Conservation (phyloP, 2,329 filamentous ascomycete species). For the Seiridium unicorne region DNA sequence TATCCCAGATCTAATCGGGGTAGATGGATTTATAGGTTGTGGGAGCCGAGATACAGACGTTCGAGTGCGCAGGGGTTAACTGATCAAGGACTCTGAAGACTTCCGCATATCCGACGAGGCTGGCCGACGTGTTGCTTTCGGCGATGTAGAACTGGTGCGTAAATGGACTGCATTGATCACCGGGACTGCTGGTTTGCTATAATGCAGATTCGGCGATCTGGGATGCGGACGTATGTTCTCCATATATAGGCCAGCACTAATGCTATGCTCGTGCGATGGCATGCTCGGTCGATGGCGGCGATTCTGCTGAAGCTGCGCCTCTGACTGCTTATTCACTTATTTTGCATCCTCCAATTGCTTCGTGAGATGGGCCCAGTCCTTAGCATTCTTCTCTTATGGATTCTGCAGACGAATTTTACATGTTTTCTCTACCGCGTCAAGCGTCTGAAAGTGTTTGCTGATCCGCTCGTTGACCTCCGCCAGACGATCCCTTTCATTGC, state of each 20-base stretch:
- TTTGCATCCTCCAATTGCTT: slow-evolving; percentile 21
- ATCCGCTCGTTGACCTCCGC: slow-evolving; percentile 30
- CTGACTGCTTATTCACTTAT: neutral
- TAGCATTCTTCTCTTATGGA: slow-evolving; percentile 31
- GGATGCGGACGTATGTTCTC: slow-evolving; percentile 9
- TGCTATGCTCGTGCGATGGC: slow-evolving; percentile 12
- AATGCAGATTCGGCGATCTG: neutral
- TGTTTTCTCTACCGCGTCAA: slow-evolving; percentile 38
- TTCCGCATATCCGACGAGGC: slow-evolving; percentile 7
- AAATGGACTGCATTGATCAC: neutral
- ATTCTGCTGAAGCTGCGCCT: slow-evolving; percentile 24
- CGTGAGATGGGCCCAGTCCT: slow-evolving; percentile 30
- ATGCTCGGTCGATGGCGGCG: slow-evolving; percentile 5
- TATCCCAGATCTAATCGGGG: slow-evolving; percentile 34
- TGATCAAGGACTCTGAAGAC: slow-evolving; percentile 13
- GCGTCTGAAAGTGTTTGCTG: slow-evolving; percentile 29
- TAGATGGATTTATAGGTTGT: slow-evolving; percentile 29
- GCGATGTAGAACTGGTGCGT: neutral
- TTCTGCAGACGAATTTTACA: slow-evolving; percentile 37
- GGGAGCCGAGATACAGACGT: slow-evolving; percentile 38
- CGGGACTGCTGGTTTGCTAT: neutral
- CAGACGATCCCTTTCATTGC: slow-evolving; percentile 21
- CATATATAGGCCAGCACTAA: slow-evolving; percentile 14
- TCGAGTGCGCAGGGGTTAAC: slow-evolving; percentile 30
- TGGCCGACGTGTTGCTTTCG: slow-evolving; percentile 9